phyloP scores from a whole-genome alignment of 305 asterid species.

The Solanum hybrid region DNA sequence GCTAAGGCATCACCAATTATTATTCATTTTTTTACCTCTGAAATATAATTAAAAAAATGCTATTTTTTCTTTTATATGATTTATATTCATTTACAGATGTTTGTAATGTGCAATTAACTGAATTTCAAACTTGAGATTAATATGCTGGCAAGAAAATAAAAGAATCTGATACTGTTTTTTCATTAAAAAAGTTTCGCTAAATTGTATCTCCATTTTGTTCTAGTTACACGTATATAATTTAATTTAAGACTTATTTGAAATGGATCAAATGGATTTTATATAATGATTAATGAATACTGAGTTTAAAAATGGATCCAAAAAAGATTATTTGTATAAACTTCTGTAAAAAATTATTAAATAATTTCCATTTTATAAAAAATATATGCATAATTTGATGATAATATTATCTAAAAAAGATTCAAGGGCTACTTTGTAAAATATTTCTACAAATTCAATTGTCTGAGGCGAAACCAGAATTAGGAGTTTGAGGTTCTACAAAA shows the following conservation, averaged over 20 bases:
- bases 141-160: too few species aligned
- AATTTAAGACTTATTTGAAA: too few species aligned
- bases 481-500: too few species aligned
- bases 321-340: neutral
- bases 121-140: neutral
- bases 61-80: too few species aligned
- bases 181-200: neutral
- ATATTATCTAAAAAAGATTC: neutral
- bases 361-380: too few species aligned
- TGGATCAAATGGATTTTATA: too few species aligned
- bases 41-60: neutral
- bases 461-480: rapidly evolving
- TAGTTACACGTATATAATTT: neutral
- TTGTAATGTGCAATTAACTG: neutral
- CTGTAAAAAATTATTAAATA: too few species aligned
- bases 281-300: neutral
- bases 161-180: neutral
- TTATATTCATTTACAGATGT: neutral
- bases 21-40: neutral
- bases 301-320: neutral
- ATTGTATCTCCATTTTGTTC: neutral
- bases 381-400: neutral
- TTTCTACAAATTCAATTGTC: neutral
- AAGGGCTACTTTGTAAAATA: neutral
- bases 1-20: neutral